Percentiles rank a stretch among this genome's conserved stretches.
phyloP scores from a whole-genome alignment of 139 green algal genomes.

The Chlorokybus atmophyticus region DNA sequence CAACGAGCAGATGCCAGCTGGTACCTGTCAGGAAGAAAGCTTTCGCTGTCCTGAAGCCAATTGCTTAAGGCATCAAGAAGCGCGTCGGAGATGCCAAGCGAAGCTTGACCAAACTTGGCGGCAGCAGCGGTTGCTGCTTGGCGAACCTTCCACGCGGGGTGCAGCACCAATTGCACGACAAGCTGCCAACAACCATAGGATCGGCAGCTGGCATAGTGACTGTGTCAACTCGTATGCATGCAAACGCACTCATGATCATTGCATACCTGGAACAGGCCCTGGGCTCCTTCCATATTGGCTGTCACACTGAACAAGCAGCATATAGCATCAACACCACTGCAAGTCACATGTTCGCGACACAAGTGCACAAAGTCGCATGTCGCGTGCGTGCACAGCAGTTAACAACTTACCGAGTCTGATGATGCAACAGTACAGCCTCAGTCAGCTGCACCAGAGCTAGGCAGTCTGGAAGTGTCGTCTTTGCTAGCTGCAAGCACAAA shows the following conservation, averaged over 20 bases:
- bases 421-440: too few species aligned
- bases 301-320: too few species aligned
- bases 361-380: too few species aligned
- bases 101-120: constrained; percentile 4
- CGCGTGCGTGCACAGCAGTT: too few species aligned
- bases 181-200: constrained; percentile 7
- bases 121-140: not conserved
- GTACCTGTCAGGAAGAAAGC: too few species aligned
- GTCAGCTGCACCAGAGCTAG: too few species aligned
- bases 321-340: too few species aligned
- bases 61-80: constrained; percentile 17
- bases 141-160: constrained; percentile 12
- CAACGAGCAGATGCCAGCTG: too few species aligned
- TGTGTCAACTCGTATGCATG: not conserved
- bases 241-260: constrained; percentile 10
- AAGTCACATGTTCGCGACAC: too few species aligned
- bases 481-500: too few species aligned
- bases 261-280: not conserved
- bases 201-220: not conserved
- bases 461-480: too few species aligned
- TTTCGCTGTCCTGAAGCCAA: constrained; percentile 16
- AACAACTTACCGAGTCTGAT: too few species aligned
- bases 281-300: not conserved
- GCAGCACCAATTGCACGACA: constrained; percentile 14
- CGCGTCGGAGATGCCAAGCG: constrained; percentile 6